Percentiles rank a stretch among this genome's conserved stretches.
These are phyloP conservation scores for Dryas drummondii DNA, from an alignment of 306 rosid genomes.

Conservation along the genomic window DNA sequence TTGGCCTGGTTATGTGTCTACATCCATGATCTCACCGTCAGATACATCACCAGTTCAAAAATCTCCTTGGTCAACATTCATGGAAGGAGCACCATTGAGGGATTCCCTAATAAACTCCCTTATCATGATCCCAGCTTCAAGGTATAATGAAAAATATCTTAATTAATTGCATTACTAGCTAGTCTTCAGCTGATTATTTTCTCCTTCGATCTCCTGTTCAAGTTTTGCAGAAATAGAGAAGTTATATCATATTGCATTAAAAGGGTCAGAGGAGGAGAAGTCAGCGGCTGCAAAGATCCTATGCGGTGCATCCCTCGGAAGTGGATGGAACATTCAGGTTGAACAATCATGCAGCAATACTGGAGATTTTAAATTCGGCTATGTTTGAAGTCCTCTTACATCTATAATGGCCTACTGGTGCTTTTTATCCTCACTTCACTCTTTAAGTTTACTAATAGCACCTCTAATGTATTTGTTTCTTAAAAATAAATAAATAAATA, in stretches of 20 bases:
- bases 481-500: too few species aligned
- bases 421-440: not conserved
- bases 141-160: constrained; percentile 35
- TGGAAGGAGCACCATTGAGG: constrained; percentile 70
- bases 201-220: constrained; percentile 34
- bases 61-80: constrained; percentile 69
- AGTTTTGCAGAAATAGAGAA: constrained; percentile 76
- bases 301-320: constrained; percentile 74
- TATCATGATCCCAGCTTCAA: constrained; percentile 63
- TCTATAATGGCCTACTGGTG: not conserved
- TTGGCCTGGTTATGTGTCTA: constrained; percentile 68
- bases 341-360: constrained; percentile 26
- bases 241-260: constrained; percentile 60
- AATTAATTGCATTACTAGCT: constrained; percentile 21
- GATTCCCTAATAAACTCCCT: constrained; percentile 52
- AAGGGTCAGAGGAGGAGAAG: constrained; percentile 69
- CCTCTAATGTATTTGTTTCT: not conserved
- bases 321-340: constrained; percentile 91
- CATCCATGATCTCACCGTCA: constrained; percentile 40
- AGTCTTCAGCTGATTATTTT: constrained; percentile 32
- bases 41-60: constrained; percentile 47
- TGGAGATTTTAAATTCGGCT: not conserved
- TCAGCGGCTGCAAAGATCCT: constrained; percentile 70
- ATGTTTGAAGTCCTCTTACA: not conserved
- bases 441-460: not conserved